Evolutionary conservation across 192 early-diverging fungal species (phyloP).

Genomic region (Kappamyces sp.): DNA sequence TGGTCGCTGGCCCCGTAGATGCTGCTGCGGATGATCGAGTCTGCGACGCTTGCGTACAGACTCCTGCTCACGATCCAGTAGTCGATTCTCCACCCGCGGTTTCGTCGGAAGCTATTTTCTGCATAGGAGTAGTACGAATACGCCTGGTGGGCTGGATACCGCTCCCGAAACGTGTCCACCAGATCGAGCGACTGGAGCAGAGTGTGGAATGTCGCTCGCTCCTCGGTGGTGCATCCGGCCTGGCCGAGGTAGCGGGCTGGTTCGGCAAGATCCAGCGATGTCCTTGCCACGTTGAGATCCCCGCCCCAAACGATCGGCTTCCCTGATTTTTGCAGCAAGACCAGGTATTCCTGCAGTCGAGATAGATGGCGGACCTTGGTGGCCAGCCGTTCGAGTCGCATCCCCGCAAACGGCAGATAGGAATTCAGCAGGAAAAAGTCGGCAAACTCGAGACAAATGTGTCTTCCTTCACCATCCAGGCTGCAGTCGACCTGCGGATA

Average conservation of each 20-base stretch:
- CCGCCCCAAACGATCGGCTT: constrained; percentile 77
- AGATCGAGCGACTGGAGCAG: constrained; percentile 30
- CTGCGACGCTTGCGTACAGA: constrained; percentile 49
- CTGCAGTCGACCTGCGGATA: constrained; percentile 52
- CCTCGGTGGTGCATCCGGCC: constrained; percentile 77
- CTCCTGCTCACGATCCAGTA: constrained; percentile 70
- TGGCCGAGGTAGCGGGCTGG: constrained; percentile 67
- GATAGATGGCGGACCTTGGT: constrained; percentile 59
- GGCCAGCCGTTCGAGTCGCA: constrained; percentile 61
- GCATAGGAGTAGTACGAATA: constrained; percentile 79
- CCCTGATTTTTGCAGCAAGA: constrained; percentile 53
- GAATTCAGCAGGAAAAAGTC: constrained; percentile 13
- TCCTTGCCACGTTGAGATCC: constrained; percentile 80
- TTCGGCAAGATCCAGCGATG: constrained; percentile 62
- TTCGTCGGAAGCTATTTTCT: constrained; percentile 60
- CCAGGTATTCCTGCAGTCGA: constrained; percentile 61
- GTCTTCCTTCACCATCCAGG: constrained; percentile 60
- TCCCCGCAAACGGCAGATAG: constrained; percentile 78
- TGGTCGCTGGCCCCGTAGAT: constrained; percentile 87
- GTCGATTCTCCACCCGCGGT: constrained; percentile 79
- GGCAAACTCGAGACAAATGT: constrained; percentile 65
- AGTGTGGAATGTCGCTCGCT: constrained; percentile 61
- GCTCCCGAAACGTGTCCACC: constrained; percentile 68
- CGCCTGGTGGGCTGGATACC: constrained; percentile 48
- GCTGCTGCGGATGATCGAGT: constrained; percentile 53